A percentile compares a stretch with the other conserved stretches of the same genome.
phyloP scores from a whole-genome alignment of 1,284 basidiomycete genomes.

The Naganishia albida region DNA sequence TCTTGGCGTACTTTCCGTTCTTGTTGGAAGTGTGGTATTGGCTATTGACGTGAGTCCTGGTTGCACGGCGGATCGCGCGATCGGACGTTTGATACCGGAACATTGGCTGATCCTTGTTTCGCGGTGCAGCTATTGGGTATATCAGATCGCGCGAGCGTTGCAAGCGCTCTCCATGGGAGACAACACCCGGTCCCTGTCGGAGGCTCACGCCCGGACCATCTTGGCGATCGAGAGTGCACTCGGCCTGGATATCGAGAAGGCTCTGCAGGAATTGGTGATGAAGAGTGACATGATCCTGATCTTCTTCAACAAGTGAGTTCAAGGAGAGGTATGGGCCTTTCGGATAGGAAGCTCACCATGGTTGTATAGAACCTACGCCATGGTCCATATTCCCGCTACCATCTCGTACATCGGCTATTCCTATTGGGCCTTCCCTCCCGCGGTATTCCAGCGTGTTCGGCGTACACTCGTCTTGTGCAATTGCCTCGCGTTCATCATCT shows the following conservation, averaged over 20 bases:
- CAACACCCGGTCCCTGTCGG: slow-evolving; percentile 43
- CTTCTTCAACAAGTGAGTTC: slow-evolving; percentile 48
- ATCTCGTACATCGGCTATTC: slow-evolving; percentile 51
- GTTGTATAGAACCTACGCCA: slow-evolving; percentile 48
- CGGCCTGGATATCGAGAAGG: slow-evolving; percentile 46
- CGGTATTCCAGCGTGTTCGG: slow-evolving; percentile 46
- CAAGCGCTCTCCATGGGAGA: slow-evolving; percentile 50
- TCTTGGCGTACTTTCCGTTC: slow-evolving; percentile 47
- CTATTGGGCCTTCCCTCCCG: slow-evolving; percentile 43
- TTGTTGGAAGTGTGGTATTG: slow-evolving; percentile 48
- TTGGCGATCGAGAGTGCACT: slow-evolving; percentile 43
- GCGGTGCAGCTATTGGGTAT: slow-evolving; percentile 43
- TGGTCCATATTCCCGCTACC: slow-evolving; percentile 53
- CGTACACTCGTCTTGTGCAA: slow-evolving; percentile 51
- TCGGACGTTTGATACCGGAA: neutral
- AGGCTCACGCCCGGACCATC: slow-evolving; percentile 45
- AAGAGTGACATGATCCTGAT: slow-evolving; percentile 38
- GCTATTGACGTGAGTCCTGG: slow-evolving; percentile 42
- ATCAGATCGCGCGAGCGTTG: slow-evolving; percentile 49
- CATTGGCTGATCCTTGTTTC: neutral
- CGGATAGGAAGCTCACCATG: neutral
- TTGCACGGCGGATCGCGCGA: neutral
- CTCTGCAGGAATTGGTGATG: slow-evolving; percentile 46
- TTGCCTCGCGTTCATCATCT: slow-evolving; percentile 51
- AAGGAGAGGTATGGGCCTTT: neutral